These are phyloP conservation scores for Daphne laureola DNA, from an alignment of 441 rosid genomes.

Conservation along the genomic window DNA sequence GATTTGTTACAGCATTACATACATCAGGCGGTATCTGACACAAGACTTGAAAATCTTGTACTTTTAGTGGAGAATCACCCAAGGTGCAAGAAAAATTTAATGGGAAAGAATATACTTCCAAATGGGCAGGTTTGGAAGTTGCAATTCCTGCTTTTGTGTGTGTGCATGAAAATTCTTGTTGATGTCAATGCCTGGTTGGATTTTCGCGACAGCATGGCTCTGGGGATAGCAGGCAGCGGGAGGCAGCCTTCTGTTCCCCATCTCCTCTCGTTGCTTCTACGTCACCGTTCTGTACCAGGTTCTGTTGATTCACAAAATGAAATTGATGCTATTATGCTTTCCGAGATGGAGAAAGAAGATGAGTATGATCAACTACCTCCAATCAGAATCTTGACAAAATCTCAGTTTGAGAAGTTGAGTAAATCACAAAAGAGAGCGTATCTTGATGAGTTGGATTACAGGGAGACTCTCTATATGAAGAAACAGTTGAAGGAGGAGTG, in stretches of 20 bases:
- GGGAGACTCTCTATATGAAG: constrained; percentile 74
- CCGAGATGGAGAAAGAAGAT: constrained; percentile 55
- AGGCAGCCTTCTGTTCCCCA: constrained; percentile 80
- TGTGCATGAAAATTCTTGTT: constrained; percentile 68
- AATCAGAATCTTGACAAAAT: constrained; percentile 65
- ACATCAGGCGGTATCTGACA: constrained; percentile 63
- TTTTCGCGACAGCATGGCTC: constrained; percentile 53
- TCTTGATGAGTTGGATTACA: constrained; percentile 83
- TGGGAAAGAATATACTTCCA: constrained; percentile 74
- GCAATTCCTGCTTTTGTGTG: constrained; percentile 56
- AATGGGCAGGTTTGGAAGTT: constrained; percentile 82
- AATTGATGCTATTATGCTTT: constrained; percentile 38
- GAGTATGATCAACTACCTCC: constrained; percentile 86
- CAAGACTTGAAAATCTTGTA: constrained; percentile 71
- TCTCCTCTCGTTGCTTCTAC: constrained; percentile 72
- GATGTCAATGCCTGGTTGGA: constrained; percentile 58
- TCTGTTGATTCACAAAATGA: constrained; percentile 46
- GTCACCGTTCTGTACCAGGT: constrained; percentile 41
- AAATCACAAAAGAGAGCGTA: constrained; percentile 66
- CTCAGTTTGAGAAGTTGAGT: constrained; percentile 66
- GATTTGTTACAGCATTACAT: constrained; percentile 62
- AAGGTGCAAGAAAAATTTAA: constrained; percentile 52
- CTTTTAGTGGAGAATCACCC: constrained; percentile 81
- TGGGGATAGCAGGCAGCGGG: constrained; percentile 45
- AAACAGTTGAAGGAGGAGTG: constrained; percentile 76